Conservation (phyloP, 2,329 filamentous ascomycete species). For the Fusarium incarnatum region DNA sequence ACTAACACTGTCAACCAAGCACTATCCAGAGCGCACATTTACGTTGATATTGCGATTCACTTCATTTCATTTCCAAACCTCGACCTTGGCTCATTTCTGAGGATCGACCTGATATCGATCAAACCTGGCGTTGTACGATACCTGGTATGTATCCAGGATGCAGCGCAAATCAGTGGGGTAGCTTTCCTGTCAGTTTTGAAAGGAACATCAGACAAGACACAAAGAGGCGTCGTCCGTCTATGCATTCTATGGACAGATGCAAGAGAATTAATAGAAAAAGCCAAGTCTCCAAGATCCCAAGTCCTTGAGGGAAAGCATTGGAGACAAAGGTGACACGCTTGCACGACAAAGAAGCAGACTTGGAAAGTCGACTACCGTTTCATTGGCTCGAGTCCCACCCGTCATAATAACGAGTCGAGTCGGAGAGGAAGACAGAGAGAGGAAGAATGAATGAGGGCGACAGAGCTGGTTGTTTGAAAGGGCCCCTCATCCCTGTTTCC, state of each 20-base stretch:
- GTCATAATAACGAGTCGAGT: constrained; percentile 10
- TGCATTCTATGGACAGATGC: background rate
- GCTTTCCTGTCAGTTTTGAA: background rate
- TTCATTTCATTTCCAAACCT: constrained; percentile 17
- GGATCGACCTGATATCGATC: constrained; percentile 18
- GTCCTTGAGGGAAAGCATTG: constrained; percentile 10
- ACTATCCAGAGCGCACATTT: background rate
- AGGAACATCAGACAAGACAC: constrained; percentile 1
- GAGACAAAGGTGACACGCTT: constrained; percentile 38
- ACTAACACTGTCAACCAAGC: background rate
- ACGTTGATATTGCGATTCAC: background rate
- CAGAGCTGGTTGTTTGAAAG: constrained; percentile 33
- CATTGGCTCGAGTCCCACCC: constrained; percentile 26
- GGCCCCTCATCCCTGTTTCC: constrained; percentile 34
- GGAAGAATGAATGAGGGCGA: background rate
- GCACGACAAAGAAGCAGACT: constrained; percentile 28
- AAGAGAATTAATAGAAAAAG: constrained; percentile 12
- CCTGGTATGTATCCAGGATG: constrained; percentile 18
- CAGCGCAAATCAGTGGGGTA: constrained; percentile 32
- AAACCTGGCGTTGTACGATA: constrained; percentile 17
- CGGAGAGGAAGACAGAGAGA: constrained; percentile 4
- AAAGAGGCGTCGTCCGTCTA: constrained; percentile 1
- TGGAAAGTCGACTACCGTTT: constrained; percentile 6
- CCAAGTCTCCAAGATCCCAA: background rate
- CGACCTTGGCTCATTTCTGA: constrained; percentile 2